These are phyloP conservation scores for Boeremia exigua DNA, from an alignment of 2,329 filamentous ascomycete genomes.

Conservation along the genomic window DNA sequence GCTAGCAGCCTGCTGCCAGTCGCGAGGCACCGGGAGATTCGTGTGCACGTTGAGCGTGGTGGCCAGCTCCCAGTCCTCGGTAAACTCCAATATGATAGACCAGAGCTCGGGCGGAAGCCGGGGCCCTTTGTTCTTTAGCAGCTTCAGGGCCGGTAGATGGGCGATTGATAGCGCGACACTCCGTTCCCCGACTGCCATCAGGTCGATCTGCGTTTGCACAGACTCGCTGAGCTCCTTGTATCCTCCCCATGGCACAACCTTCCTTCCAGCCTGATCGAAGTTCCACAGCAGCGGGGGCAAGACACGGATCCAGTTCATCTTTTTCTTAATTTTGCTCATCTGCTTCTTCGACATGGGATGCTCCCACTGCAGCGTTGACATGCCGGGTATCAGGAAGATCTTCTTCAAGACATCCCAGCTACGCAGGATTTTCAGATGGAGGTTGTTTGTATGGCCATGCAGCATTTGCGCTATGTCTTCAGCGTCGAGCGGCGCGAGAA, in stretches of 20 bases:
- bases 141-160: slow-evolving; percentile 41
- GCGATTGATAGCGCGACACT: slow-evolving; percentile 53
- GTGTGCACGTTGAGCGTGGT: slow-evolving; percentile 82
- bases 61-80: slow-evolving; percentile 90
- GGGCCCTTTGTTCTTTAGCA: slow-evolving; percentile 46
- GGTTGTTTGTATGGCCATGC: slow-evolving; percentile 78
- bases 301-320: slow-evolving; percentile 87
- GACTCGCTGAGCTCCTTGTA: slow-evolving; percentile 76
- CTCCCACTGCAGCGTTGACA: slow-evolving; percentile 89
- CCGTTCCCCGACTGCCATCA: slow-evolving; percentile 76
- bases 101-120: slow-evolving; percentile 83
- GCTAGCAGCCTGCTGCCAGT: slow-evolving; percentile 72
- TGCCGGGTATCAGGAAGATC: slow-evolving; percentile 83
- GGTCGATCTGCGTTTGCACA: slow-evolving; percentile 77
- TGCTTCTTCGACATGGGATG: slow-evolving; percentile 89
- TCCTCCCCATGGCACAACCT: slow-evolving; percentile 60
- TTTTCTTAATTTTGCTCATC: slow-evolving; percentile 78
- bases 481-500: slow-evolving; percentile 84
- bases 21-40: slow-evolving; percentile 72
- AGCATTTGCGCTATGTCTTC: slow-evolving; percentile 88
- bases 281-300: slow-evolving; percentile 84
- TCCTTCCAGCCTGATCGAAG: slow-evolving; percentile 64
- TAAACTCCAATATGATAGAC: slow-evolving; percentile 83
- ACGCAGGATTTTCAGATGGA: slow-evolving; percentile 79
- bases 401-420: slow-evolving; percentile 89